Evolutionary conservation across 176 grass and related monocot genomes (phyloP).

Genomic region (Guadua angustifolia): DNA sequence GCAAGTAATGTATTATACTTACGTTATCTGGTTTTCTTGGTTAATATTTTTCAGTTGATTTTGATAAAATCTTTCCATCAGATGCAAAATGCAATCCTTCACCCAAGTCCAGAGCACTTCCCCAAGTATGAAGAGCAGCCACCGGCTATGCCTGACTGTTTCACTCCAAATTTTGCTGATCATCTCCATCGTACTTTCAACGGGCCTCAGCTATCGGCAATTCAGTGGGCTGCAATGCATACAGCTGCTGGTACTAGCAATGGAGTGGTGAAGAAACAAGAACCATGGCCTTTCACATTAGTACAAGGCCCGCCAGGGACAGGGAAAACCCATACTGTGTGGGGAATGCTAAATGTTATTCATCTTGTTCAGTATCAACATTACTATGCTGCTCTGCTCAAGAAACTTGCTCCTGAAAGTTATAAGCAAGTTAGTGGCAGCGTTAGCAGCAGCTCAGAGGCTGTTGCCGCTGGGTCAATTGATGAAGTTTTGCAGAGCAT

Average conservation of each 20-base stretch:
- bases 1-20: constrained; percentile 58
- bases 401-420: constrained; percentile 99
- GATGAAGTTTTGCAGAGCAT: constrained; percentile 98
- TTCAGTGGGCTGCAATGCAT: constrained; percentile 99
- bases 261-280: constrained; percentile 78
- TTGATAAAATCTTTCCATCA: constrained; percentile 45
- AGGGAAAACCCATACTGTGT: constrained; percentile 98
- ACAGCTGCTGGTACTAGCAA: constrained; percentile 95
- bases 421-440: constrained; percentile 82
- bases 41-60: not conserved
- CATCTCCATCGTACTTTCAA: constrained; percentile 89
- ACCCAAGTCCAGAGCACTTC: constrained; percentile 96
- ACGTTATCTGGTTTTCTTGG: constrained; percentile 26
- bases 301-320: constrained; percentile 98
- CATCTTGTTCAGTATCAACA: constrained; percentile 99
- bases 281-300: constrained; percentile 98
- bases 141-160: constrained; percentile 93
- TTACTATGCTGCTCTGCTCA: constrained; percentile 93
- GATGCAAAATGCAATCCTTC: constrained; percentile 99
- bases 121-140: constrained; percentile 93
- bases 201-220: constrained; percentile 86
- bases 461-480: constrained; percentile 76
- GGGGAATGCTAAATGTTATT: constrained; percentile 99
- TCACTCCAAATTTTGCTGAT: constrained; percentile 87
- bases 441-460: constrained; percentile 54